phyloP scores from a whole-genome alignment of 2,329 filamentous ascomycete genomes.

The Penicillium sumatraense region DNA sequence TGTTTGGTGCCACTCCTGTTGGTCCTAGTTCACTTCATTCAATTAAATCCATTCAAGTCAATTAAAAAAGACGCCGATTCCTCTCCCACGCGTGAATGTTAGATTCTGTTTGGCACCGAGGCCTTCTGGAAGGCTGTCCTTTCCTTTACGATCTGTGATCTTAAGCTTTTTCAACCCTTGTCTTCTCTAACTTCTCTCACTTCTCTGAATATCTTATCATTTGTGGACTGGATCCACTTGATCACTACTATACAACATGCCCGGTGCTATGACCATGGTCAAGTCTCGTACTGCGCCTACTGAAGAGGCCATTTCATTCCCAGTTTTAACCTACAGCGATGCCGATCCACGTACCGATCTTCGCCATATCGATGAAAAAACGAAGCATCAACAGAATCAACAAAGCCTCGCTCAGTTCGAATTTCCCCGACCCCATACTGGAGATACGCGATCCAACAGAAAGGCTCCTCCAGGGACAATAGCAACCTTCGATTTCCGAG shows the following conservation, averaged over 20 bases:
- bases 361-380: constrained; percentile 18
- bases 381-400: constrained; percentile 14
- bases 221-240: constrained; percentile 11
- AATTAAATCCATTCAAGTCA: constrained; percentile 12
- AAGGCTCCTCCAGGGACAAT: constrained; percentile 18
- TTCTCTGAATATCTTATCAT: background rate
- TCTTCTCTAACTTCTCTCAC: constrained; percentile 5
- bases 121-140: constrained; percentile 48
- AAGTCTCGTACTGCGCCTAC: constrained; percentile 34
- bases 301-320: constrained; percentile 35
- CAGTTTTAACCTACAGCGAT: constrained; percentile 38
- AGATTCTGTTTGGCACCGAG: constrained; percentile 15
- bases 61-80: background rate
- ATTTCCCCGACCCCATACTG: constrained; percentile 26
- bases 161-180: constrained; percentile 11
- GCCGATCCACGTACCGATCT: constrained; percentile 37
- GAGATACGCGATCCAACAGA: constrained; percentile 20
- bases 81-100: constrained; percentile 9
- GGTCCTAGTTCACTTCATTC: constrained; percentile 11
- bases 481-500: constrained; percentile 36
- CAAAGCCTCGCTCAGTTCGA: constrained; percentile 16
- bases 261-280: constrained; percentile 33
- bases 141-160: constrained; percentile 33
- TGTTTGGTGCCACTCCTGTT: constrained; percentile 17
- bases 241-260: constrained; percentile 25